A percentile compares a stretch with the other conserved stretches of the same genome.
Conservation (phyloP, 176 grass and related monocot species). For the Phyllostachys edulis region DNA sequence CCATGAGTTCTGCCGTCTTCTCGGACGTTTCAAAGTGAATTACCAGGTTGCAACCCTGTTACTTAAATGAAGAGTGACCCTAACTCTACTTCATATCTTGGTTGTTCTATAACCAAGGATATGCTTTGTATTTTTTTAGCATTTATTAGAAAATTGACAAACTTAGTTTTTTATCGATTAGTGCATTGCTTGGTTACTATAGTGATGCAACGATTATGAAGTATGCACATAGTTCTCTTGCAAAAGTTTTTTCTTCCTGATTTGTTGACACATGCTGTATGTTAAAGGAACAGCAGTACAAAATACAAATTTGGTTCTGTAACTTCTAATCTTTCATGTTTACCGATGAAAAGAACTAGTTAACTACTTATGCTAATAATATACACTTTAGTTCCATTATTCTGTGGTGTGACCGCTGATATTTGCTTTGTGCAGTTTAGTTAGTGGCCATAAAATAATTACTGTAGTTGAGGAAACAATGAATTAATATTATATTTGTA, state of each 20-base stretch:
- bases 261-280: background rate
- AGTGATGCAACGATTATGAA: background rate
- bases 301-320: background rate
- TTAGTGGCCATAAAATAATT: conserved; percentile 9
- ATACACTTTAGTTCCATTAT: background rate
- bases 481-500: background rate
- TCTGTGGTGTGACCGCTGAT: conserved; percentile 11
- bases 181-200: background rate
- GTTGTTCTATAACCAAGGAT: conserved; percentile 22
- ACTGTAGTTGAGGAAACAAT: background rate
- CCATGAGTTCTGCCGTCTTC: conserved; percentile 95
- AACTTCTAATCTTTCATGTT: background rate
- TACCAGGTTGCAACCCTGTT: conserved; percentile 59
- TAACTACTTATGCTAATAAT: conserved; percentile 20
- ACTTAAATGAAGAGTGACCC: conserved; percentile 16
- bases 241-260: background rate
- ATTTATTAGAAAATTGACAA: background rate
- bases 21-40: conserved; percentile 98
- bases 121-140: conserved; percentile 8
- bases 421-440: conserved; percentile 17
- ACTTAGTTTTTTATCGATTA: background rate
- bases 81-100: conserved; percentile 18
- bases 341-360: background rate
- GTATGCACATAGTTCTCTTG: background rate
- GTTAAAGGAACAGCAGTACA: background rate